Evolutionary conservation across 139 green algal genomes (phyloP).

Genomic region (Picochlorum sp.): DNA sequence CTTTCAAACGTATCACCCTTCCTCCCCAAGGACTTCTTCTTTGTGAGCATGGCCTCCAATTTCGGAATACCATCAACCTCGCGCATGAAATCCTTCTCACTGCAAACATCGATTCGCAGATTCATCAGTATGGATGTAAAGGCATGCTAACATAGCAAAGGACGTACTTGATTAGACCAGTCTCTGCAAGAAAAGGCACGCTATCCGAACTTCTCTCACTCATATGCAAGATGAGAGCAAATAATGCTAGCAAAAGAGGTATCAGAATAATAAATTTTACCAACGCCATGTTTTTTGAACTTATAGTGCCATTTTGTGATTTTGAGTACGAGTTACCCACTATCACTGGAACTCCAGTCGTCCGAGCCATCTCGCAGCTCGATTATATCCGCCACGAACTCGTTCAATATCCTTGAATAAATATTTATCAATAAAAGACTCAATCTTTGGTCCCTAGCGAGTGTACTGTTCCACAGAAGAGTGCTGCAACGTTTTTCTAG

Average conservation of each 20-base stretch:
- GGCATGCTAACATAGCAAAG: neutral
- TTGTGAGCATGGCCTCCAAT: conserved; percentile 11
- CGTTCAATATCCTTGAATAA: too few relatives aligned
- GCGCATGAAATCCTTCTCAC: conserved; percentile 20
- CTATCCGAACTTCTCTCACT: neutral
- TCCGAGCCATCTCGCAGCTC: too few relatives aligned
- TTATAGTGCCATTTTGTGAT: too few relatives aligned
- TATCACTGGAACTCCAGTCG: too few relatives aligned
- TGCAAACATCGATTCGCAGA: neutral
- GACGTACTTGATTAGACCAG: neutral
- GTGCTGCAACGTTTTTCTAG: too few relatives aligned
- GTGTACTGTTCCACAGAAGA: too few relatives aligned
- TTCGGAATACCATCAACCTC: conserved; percentile 2
- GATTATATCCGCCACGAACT: too few relatives aligned
- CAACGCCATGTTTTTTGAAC: too few relatives aligned
- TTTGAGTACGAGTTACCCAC: too few relatives aligned
- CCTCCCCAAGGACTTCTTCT: neutral
- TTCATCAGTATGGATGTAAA: neutral
- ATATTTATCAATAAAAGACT: too few relatives aligned
- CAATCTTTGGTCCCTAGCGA: too few relatives aligned
- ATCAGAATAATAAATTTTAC: neutral
- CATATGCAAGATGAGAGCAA: conserved; percentile 28
- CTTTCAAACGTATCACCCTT: neutral
- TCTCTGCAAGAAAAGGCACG: neutral
- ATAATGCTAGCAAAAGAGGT: conserved; percentile 17